Percentiles rank a stretch among this genome's conserved stretches.
phyloP scores from a whole-genome alignment of 805 yeast genomes.

The Metschnikowia kofuensis region DNA sequence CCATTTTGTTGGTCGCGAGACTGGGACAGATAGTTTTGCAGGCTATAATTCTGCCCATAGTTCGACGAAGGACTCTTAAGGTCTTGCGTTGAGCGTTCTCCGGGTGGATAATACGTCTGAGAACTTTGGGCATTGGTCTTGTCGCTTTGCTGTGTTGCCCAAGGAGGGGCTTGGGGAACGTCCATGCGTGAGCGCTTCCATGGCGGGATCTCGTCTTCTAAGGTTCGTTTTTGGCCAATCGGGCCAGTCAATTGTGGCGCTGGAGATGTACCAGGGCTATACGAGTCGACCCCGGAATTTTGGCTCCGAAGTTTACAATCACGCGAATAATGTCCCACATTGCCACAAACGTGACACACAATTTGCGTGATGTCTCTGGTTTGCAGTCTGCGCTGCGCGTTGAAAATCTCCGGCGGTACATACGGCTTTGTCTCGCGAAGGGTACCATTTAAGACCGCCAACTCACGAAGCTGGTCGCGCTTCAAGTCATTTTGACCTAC shows the following conservation, averaged over 20 bases:
- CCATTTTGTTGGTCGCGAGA: background rate
- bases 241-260: background rate
- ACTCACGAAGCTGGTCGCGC: constrained; percentile 83
- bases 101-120: background rate
- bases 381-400: constrained; percentile 26
- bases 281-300: background rate
- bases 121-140: background rate
- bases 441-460: constrained; percentile 94
- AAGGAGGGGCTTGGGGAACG: constrained; percentile 3
- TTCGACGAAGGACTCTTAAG: background rate
- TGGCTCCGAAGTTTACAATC: constrained; percentile 58
- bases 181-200: constrained; percentile 2
- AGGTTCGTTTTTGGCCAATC: constrained; percentile 2
- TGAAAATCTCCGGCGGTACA: constrained; percentile 36
- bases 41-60: background rate
- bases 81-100: background rate
- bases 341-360: constrained; percentile 77
- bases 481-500: constrained; percentile 92
- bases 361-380: constrained; percentile 49
- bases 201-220: constrained; percentile 4
- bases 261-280: background rate
- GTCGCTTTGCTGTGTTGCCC: constrained; percentile 1
- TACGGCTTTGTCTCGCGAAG: constrained; percentile 73
- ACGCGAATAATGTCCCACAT: constrained; percentile 79
- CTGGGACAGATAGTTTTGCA: background rate